phyloP scores from a whole-genome alignment of 192 early-diverging fungal genomes.

The Chytriomyces confervae region DNA sequence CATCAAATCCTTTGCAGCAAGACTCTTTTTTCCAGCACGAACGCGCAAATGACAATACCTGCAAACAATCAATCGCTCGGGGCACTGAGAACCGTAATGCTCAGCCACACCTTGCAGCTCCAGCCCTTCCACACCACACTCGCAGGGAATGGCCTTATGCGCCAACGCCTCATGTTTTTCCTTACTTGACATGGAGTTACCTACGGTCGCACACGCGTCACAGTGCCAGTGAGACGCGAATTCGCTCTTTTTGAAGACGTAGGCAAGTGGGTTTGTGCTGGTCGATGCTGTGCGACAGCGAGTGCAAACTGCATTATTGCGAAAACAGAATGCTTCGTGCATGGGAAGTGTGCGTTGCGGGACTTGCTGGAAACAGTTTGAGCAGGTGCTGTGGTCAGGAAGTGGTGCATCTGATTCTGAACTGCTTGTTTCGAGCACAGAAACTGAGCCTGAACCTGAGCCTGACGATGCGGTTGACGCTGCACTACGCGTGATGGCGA shows the following conservation, averaged over 20 bases:
- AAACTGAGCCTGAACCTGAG: too few relatives aligned
- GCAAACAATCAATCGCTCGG: constrained; percentile 78
- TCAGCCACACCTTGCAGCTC: constrained; percentile 41
- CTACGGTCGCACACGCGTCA: constrained; percentile 61
- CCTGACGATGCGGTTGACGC: neutral
- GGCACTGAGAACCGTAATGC: constrained; percentile 74
- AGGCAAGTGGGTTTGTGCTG: neutral
- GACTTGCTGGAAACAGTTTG: constrained; percentile 74
- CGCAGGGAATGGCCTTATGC: constrained; percentile 67
- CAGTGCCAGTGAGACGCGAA: constrained; percentile 85
- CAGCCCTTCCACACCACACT: constrained; percentile 50
- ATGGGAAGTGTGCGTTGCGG: constrained; percentile 65
- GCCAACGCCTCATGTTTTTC: constrained; percentile 71
- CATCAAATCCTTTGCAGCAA: constrained; percentile 67
- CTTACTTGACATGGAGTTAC: constrained; percentile 47
- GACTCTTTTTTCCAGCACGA: constrained; percentile 63
- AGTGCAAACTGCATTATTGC: constrained; percentile 77
- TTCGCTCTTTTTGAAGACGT: constrained; percentile 72
- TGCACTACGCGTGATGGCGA: neutral
- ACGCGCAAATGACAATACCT: constrained; percentile 80
- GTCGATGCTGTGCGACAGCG: constrained; percentile 52
- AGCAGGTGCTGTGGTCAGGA: constrained; percentile 52
- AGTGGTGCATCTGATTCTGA: neutral
- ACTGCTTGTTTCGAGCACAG: too few relatives aligned
- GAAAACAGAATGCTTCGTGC: constrained; percentile 78